Conservation (phyloP, 768 basidiomycete species). For the Kondoa malvinella region DNA sequence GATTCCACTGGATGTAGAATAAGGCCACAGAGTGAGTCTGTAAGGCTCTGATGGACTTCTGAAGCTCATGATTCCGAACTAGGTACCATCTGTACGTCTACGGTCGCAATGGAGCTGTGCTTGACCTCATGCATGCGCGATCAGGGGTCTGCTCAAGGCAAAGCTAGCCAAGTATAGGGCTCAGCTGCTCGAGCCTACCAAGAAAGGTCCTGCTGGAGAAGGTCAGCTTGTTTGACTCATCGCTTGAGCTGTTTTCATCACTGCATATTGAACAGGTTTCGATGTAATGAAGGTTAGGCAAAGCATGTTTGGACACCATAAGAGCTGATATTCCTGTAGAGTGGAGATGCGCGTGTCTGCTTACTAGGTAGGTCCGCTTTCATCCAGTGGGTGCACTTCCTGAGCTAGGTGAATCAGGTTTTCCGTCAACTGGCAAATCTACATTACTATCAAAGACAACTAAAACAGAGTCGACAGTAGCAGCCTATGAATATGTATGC, state of each 20-base stretch:
- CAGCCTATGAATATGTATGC: conserved; percentile 75
- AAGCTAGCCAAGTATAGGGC: conserved; percentile 56
- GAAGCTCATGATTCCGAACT: too few species aligned
- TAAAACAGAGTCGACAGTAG: conserved; percentile 69
- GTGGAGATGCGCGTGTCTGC: conserved; percentile 26
- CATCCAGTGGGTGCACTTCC: conserved; percentile 43
- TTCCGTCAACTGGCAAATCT: conserved; percentile 90
- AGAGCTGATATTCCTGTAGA: conserved; percentile 1
- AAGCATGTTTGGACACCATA: neutral
- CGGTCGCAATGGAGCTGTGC: too few species aligned
- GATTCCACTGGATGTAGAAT: too few species aligned
- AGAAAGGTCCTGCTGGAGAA: conserved; percentile 61
- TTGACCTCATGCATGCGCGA: too few species aligned
- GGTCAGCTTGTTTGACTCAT: conserved; percentile 33
- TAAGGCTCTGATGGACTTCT: too few species aligned
- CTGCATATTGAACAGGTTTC: conserved; percentile 22
- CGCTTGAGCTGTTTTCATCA: neutral
- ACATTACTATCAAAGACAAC: conserved; percentile 84
- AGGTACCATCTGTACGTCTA: too few species aligned
- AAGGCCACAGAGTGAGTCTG: too few species aligned
- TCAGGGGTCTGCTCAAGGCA: conserved; percentile 60
- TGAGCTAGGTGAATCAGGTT: conserved; percentile 66
- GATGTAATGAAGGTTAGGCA: conserved; percentile 23
- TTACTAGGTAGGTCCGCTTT: conserved; percentile 11
- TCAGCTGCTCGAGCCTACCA: conserved; percentile 76